A percentile compares a stretch with the other conserved stretches of the same genome.
phyloP scores from a whole-genome alignment of 2,329 filamentous ascomycete genomes.

The Dryadomyces quercus-mongolicae region DNA sequence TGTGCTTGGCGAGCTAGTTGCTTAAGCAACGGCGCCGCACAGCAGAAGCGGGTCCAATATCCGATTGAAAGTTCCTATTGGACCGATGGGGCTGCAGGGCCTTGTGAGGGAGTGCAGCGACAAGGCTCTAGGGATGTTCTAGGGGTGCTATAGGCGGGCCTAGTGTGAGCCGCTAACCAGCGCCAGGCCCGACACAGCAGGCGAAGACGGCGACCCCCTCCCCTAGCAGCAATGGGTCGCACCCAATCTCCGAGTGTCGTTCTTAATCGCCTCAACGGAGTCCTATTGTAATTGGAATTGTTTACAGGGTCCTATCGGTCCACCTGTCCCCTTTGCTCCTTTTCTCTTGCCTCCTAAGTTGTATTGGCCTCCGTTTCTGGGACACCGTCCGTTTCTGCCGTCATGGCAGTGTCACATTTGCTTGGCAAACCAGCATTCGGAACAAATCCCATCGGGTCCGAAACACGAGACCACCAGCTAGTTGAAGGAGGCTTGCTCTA shows the following conservation, averaged over 20 bases:
- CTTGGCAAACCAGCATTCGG: too few relatives aligned
- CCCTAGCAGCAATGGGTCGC: too few relatives aligned
- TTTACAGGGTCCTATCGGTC: background rate
- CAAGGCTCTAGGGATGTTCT: background rate
- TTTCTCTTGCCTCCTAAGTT: background rate
- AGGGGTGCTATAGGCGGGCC: background rate
- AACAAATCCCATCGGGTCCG: too few relatives aligned
- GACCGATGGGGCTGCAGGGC: background rate
- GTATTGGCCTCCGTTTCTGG: background rate
- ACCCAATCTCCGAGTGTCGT: background rate
- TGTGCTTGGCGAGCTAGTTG: background rate
- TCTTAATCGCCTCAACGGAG: background rate
- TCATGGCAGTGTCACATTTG: too few relatives aligned
- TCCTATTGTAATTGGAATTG: too few relatives aligned
- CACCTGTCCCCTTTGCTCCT: background rate
- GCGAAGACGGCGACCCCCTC: too few relatives aligned
- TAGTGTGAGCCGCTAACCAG: background rate
- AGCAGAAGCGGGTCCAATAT: background rate
- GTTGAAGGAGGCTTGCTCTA: too few relatives aligned
- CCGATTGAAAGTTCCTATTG: background rate
- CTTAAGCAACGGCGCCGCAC: background rate
- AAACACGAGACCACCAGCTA: too few relatives aligned
- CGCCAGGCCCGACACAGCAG: background rate
- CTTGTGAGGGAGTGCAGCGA: background rate
- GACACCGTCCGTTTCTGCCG: too few relatives aligned